phyloP scores from a whole-genome alignment of 352 stramenopile genomes.

The Pythium oligandrum region DNA sequence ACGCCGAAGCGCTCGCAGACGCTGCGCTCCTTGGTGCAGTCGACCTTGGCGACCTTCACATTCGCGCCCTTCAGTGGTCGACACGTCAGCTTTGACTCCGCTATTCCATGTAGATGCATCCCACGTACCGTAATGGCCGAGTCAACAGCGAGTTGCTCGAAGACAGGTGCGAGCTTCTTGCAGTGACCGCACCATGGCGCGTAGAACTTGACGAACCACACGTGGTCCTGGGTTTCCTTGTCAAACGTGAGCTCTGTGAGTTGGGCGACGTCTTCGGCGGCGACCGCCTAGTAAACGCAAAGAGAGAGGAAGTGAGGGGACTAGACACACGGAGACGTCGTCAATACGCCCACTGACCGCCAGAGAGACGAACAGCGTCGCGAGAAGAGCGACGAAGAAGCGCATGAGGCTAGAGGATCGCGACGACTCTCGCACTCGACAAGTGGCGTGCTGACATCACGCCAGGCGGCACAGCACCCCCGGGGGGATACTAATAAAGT shows the following conservation, averaged over 20 bases:
- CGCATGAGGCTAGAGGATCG: conserved; percentile 7
- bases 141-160: conserved; percentile 49
- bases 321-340: too few species aligned
- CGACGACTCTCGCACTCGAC: too few species aligned
- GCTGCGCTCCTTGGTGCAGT: conserved; percentile 69
- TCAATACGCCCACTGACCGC: too few species aligned
- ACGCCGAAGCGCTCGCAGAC: conserved; percentile 80
- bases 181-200: conserved; percentile 83
- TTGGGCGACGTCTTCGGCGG: conserved; percentile 3
- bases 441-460: too few species aligned
- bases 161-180: conserved; percentile 68
- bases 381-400: conserved; percentile 12
- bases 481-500: not conserved
- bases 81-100: not conserved
- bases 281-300: too few species aligned
- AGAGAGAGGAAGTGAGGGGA: too few species aligned
- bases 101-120: not conserved
- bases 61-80: conserved; percentile 26
- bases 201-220: conserved; percentile 86
- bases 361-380: conserved; percentile 8
- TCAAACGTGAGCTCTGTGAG: conserved; percentile 43
- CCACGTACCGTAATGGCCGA: conserved; percentile 24
- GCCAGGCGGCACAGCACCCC: too few species aligned
- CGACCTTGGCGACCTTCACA: conserved; percentile 49
- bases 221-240: conserved; percentile 36